A percentile compares a stretch with the other conserved stretches of the same genome.
phyloP scores from a whole-genome alignment of 352 stramenopile species.

The Pythium rishiriense region DNA sequence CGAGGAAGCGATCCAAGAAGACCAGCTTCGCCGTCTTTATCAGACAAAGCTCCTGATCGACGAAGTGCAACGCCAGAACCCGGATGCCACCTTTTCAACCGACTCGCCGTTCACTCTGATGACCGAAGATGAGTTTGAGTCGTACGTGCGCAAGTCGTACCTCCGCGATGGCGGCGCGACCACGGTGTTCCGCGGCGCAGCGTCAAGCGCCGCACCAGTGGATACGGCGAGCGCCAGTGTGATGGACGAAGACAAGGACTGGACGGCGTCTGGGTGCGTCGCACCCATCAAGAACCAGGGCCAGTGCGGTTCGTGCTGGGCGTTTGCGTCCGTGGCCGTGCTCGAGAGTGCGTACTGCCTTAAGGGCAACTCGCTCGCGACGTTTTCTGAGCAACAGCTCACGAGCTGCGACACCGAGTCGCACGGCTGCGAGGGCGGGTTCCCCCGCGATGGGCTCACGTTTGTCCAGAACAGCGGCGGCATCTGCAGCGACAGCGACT shows the following conservation, averaged over 20 bases:
- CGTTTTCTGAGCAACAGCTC: constrained; percentile 93
- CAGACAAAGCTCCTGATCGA: constrained; percentile 63
- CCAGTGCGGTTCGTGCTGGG: constrained; percentile 94
- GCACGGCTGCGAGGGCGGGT: constrained; percentile 90
- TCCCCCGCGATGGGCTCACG: constrained; percentile 82
- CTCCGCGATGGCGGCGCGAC: constrained; percentile 20
- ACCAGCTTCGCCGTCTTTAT: constrained; percentile 61
- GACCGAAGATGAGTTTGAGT: constrained; percentile 65
- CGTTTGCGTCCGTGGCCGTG: constrained; percentile 92
- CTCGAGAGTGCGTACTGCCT: constrained; percentile 92
- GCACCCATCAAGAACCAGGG: constrained; percentile 95
- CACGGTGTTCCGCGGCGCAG: neutral
- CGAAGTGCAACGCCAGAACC: constrained; percentile 48
- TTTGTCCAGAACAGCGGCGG: constrained; percentile 86
- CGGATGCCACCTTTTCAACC: constrained; percentile 60
- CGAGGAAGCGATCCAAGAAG: constrained; percentile 25
- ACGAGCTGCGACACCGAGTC: constrained; percentile 88
- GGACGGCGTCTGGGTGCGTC: constrained; percentile 62
- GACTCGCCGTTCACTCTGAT: constrained; percentile 75
- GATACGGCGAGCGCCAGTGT: constrained; percentile 4
- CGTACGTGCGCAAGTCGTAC: constrained; percentile 50
- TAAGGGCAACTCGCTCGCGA: constrained; percentile 57
- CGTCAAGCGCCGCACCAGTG: constrained; percentile 11
- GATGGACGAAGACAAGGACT: constrained; percentile 42
- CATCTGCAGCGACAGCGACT: constrained; percentile 72